Evolutionary conservation across 805 yeast species (phyloP).

Genomic region (Ogataea ganodermae): DNA sequence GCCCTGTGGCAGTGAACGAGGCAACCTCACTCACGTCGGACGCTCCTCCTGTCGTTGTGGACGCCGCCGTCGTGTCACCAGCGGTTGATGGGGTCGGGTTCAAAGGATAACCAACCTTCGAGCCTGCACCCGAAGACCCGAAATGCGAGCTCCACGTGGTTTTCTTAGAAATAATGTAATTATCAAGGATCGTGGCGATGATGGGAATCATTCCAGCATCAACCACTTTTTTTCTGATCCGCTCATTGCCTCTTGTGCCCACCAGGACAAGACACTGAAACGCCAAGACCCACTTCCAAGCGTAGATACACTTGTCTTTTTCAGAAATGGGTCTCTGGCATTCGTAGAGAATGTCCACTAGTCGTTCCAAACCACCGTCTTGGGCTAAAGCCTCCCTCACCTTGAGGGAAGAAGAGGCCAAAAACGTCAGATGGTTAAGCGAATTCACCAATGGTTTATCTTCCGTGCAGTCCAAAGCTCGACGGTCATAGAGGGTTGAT

Average conservation of each 20-base stretch:
- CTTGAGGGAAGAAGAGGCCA: slow-evolving; percentile 82
- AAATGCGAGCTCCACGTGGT: slow-evolving; percentile 23
- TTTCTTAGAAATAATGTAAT: slow-evolving; percentile 53
- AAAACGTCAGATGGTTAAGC: slow-evolving; percentile 82
- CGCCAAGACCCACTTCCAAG: slow-evolving; percentile 97
- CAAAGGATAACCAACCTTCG: slow-evolving; percentile 13
- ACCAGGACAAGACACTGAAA: slow-evolving; percentile 89
- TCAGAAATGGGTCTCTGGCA: slow-evolving; percentile 50
- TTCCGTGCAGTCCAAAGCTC: slow-evolving; percentile 89
- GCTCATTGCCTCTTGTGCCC: slow-evolving; percentile 91
- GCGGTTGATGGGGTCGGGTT: slow-evolving; percentile 9
- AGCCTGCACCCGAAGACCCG: slow-evolving; percentile 5
- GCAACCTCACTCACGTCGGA: slow-evolving; percentile 17
- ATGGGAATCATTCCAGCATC: slow-evolving; percentile 91
- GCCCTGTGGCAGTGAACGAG: slow-evolving; percentile 11
- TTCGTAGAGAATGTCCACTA: slow-evolving; percentile 82
- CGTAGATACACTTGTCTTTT: slow-evolving; percentile 53
- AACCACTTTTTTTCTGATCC: slow-evolving; percentile 80
- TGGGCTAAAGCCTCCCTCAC: slow-evolving; percentile 85
- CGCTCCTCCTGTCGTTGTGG: slow-evolving; percentile 17
- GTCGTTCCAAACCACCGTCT: slow-evolving; percentile 91
- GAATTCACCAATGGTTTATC: slow-evolving; percentile 91
- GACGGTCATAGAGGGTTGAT: slow-evolving; percentile 82
- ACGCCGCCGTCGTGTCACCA: slow-evolving; percentile 3
- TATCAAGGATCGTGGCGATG: slow-evolving; percentile 88